phyloP scores from a whole-genome alignment of 139 green algal genomes.

The Chlamydomonas eustigma region DNA sequence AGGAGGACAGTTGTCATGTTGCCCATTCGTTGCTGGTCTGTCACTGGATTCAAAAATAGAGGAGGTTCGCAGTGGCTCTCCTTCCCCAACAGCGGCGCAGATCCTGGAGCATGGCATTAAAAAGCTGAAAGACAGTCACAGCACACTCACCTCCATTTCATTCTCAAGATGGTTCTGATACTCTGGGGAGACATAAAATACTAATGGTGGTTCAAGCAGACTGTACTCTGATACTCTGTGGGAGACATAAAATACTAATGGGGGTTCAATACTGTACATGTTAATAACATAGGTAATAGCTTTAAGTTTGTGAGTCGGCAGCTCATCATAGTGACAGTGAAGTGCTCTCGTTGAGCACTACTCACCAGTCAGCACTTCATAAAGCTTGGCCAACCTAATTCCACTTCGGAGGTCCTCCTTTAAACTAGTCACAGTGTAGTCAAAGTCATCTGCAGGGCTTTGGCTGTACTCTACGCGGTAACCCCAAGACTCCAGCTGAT shows the following conservation, averaged over 20 bases:
- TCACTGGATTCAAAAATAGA: constrained; percentile 16
- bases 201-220: too few relatives aligned
- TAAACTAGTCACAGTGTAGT: constrained; percentile 57
- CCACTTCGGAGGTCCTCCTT: constrained; percentile 69
- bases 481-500: constrained; percentile 64
- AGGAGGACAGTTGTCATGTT: constrained; percentile 17
- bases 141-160: too few relatives aligned
- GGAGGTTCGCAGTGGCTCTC: background rate
- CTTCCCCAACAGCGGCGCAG: background rate
- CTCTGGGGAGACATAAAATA: too few relatives aligned
- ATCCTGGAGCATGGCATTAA: background rate
- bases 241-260: too few relatives aligned
- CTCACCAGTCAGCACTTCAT: constrained; percentile 56
- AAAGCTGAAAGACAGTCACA: too few relatives aligned
- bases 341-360: background rate
- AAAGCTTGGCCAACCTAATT: constrained; percentile 62
- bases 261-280: too few relatives aligned
- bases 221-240: too few relatives aligned
- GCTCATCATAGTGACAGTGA: too few relatives aligned
- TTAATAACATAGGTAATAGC: too few relatives aligned
- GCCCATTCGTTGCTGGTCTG: constrained; percentile 22
- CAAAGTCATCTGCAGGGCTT: constrained; percentile 56
- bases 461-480: constrained; percentile 64
- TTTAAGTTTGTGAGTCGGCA: too few relatives aligned
- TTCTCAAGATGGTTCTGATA: too few relatives aligned